Evolutionary conservation across 371 early-diverging fungal genomes (phyloP).

Genomic region (Lichtheimia corymbifera): DNA sequence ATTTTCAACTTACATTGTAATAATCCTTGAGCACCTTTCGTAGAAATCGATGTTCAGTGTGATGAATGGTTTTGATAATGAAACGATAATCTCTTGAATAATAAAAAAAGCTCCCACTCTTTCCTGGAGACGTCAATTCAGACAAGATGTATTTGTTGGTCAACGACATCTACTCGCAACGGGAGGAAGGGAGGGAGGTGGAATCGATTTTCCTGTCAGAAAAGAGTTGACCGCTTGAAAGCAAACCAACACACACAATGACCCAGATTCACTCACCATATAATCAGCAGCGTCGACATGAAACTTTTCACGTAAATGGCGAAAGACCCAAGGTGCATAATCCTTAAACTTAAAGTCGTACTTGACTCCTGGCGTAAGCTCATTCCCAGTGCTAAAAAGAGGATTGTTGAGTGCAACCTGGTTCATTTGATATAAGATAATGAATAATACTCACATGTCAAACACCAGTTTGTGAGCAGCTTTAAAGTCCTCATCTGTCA

Average conservation of each 20-base stretch:
- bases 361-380: slow-evolving; percentile 89
- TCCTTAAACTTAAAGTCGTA: slow-evolving; percentile 99
- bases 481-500: slow-evolving; percentile 77
- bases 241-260: no score
- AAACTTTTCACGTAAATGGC: slow-evolving; percentile 85
- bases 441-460: slow-evolving; percentile 67
- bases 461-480: slow-evolving; percentile 92
- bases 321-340: slow-evolving; percentile 97
- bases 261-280: slow-evolving; percentile 34
- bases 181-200: background rate
- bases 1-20: slow-evolving; percentile 56
- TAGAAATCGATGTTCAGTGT: slow-evolving; percentile 92
- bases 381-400: slow-evolving; percentile 80
- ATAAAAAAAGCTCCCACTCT: slow-evolving; percentile 96
- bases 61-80: slow-evolving; percentile 97
- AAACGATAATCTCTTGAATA: slow-evolving; percentile 95
- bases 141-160: slow-evolving; percentile 96
- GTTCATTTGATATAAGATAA: background rate
- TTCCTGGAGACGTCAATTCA: slow-evolving; percentile 94
- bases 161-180: slow-evolving; percentile 65
- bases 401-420: background rate
- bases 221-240: no score
- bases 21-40: slow-evolving; percentile 83
- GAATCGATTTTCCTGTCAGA: no score
- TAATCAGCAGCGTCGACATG: slow-evolving; percentile 94